These are phyloP conservation scores for Limonomyces culmigenus DNA, from an alignment of 1,284 basidiomycete genomes.

Conservation along the genomic window DNA sequence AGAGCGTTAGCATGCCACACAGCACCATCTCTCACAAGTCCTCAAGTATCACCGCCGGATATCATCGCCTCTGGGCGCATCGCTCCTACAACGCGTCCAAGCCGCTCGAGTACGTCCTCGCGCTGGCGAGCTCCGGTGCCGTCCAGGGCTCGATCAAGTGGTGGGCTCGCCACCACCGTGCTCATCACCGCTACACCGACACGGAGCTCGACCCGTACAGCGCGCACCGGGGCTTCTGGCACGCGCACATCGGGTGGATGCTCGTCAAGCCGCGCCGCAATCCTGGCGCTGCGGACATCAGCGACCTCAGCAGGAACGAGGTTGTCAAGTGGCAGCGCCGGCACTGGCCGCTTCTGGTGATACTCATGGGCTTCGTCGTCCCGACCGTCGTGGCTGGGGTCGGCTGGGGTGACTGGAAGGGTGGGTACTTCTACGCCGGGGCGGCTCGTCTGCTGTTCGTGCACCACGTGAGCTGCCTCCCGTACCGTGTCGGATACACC, in stretches of 20 bases:
- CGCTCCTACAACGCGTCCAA: slow-evolving; percentile 78
- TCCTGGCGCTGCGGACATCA: slow-evolving; percentile 80
- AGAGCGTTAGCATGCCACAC: slow-evolving; percentile 9
- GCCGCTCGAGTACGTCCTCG: slow-evolving; percentile 66
- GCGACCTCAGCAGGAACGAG: slow-evolving; percentile 63
- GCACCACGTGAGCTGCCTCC: slow-evolving; percentile 45
- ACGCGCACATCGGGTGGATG: slow-evolving; percentile 89
- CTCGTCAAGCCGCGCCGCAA: slow-evolving; percentile 75
- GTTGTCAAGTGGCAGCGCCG: slow-evolving; percentile 82
- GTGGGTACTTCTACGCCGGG: slow-evolving; percentile 81
- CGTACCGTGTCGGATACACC: not conserved
- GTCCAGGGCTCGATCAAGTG: slow-evolving; percentile 86
- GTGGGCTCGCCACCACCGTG: slow-evolving; percentile 91
- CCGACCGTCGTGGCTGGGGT: slow-evolving; percentile 68
- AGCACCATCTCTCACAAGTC: slow-evolving; percentile 3
- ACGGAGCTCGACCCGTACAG: slow-evolving; percentile 92
- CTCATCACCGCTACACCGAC: slow-evolving; percentile 91
- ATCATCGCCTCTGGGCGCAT: slow-evolving; percentile 89
- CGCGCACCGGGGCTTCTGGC: slow-evolving; percentile 68
- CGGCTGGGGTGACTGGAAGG: slow-evolving; percentile 71
- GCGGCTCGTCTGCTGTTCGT: slow-evolving; percentile 72
- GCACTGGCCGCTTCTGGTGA: slow-evolving; percentile 57
- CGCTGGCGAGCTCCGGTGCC: slow-evolving; percentile 68
- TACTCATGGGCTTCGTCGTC: slow-evolving; percentile 58
- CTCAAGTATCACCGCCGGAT: slow-evolving; percentile 57